A percentile compares a stretch with the other conserved stretches of the same genome.
Evolutionary conservation across 2,329 filamentous ascomycete genomes (phyloP).

Genomic region (Albifimbria verrucaria): DNA sequence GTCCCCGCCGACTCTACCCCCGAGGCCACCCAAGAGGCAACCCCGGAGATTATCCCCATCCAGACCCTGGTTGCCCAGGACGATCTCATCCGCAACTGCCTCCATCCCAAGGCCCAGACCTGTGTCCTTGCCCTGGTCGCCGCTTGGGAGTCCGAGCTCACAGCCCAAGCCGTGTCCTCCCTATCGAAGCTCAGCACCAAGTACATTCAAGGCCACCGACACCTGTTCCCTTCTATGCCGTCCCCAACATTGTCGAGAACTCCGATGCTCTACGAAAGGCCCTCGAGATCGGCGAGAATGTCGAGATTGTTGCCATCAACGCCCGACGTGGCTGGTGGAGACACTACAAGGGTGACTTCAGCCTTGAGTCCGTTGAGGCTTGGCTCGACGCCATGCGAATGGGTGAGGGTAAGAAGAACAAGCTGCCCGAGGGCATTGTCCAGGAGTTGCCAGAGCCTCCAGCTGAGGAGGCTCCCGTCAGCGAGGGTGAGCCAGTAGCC

Average conservation of each 20-base stretch:
- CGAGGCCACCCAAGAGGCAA: slow-evolving; percentile 9
- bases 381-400: slow-evolving; percentile 93
- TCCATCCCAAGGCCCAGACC: slow-evolving; percentile 72
- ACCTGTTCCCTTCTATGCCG: slow-evolving; percentile 80
- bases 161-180: slow-evolving; percentile 56
- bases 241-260: slow-evolving; percentile 51
- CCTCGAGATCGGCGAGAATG: slow-evolving; percentile 57
- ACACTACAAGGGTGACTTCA: slow-evolving; percentile 62
- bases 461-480: slow-evolving; percentile 7
- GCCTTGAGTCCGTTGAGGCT: slow-evolving; percentile 62
- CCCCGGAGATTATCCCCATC: slow-evolving; percentile 55
- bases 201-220: slow-evolving; percentile 61
- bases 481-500: background rate
- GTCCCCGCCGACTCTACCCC: slow-evolving; percentile 25
- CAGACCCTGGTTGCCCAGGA: slow-evolving; percentile 60
- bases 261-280: slow-evolving; percentile 39
- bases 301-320: slow-evolving; percentile 80
- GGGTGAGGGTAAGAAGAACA: slow-evolving; percentile 79
- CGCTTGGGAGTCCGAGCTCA: slow-evolving; percentile 43
- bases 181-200: slow-evolving; percentile 75
- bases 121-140: slow-evolving; percentile 78
- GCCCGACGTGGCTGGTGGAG: slow-evolving; percentile 85
- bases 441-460: slow-evolving; percentile 36
- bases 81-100: slow-evolving; percentile 67
- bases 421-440: slow-evolving; percentile 62